Percentiles rank a stretch among this genome's conserved stretches.
Evolutionary conservation across 2,329 filamentous ascomycete genomes (phyloP).

Genomic region (Trichoderma sp.): DNA sequence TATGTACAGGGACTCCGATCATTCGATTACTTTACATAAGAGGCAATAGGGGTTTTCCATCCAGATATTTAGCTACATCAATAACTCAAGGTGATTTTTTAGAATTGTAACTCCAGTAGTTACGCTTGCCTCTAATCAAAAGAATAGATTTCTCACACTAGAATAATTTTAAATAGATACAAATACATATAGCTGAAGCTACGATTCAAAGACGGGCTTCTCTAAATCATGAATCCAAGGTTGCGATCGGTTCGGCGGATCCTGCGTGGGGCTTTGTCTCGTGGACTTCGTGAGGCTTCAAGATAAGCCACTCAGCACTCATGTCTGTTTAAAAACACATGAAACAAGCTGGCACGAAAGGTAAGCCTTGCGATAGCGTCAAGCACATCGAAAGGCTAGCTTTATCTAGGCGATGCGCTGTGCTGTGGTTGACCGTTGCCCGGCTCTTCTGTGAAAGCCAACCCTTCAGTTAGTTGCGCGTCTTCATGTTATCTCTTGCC

Average conservation of each 20-base stretch:
- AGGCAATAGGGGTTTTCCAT: not conserved
- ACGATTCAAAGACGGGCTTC: not conserved
- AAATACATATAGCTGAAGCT: not conserved
- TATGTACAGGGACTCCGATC: not conserved
- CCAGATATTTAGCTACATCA: not conserved
- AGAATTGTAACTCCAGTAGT: not conserved
- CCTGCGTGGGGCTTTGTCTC: too few relatives aligned
- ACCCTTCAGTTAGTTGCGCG: not conserved
- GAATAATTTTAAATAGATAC: not conserved
- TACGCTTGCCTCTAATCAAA: not conserved
- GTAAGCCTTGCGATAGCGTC: not conserved
- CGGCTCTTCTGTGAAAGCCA: not conserved
- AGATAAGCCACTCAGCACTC: too few relatives aligned
- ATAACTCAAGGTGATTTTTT: not conserved
- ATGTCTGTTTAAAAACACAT: not conserved
- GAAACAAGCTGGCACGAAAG: not conserved
- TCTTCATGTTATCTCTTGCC: not conserved
- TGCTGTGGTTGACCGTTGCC: not conserved
- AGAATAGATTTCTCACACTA: not conserved
- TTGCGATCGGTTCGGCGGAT: not conserved
- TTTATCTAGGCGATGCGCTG: not conserved
- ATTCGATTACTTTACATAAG: not conserved
- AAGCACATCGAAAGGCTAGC: not conserved
- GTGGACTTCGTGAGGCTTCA: not conserved
- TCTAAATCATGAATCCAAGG: not conserved